Base-by-base conservation (phyloP, 352 stramenopile genomes). In the Nothophytophthora sp. region DNA sequence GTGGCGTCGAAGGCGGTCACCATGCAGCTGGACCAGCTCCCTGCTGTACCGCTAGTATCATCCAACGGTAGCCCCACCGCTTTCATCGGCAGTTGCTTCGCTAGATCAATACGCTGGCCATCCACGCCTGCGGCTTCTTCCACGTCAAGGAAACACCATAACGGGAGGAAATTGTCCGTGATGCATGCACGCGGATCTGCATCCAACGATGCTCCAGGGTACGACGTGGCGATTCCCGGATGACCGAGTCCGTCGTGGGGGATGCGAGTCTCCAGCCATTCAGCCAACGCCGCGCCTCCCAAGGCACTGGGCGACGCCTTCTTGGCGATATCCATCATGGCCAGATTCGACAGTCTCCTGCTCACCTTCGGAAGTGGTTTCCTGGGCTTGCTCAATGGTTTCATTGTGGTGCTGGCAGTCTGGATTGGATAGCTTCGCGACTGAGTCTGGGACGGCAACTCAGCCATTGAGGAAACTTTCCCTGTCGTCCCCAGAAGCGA, bases 21-120 rank as follows among this genome's bases (percentile, higher is more conserved):
- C 50, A 90, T 83, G 35, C 82, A 93, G 1, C 60, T 62, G 0
- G 85, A 91, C 82, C 85, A 95, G 30, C 79, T 87, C 2, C 82
- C 81, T 37, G 69, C 41, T 0, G 68, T 37, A 10, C 85, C 80
- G 7, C 70, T 81, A 2, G 32, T 29, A 29, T 88, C 77, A 28
- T 91, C 70, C 6, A 95, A 41, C 9, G 78, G 70, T 12, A 95
- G 39, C 7, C 73, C 85, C 3, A 91, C 62, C 12, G 74, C 85
- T 44, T 91, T 90, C 34, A 77, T 70, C 2, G 71, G 76, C 20
- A 73, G 59, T 5, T 58, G 57, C 15, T 66, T 58, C 4, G 29
- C 19, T 15, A 65, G 49, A 25, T 69, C 67, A 18, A 48, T 33
- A 47, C 25, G 28, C 11, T 66, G 38, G 12, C 13, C 49, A 36